These are phyloP conservation scores for Ceriops decandra DNA, from an alignment of 345 rosid species.

Conservation along the genomic window DNA sequence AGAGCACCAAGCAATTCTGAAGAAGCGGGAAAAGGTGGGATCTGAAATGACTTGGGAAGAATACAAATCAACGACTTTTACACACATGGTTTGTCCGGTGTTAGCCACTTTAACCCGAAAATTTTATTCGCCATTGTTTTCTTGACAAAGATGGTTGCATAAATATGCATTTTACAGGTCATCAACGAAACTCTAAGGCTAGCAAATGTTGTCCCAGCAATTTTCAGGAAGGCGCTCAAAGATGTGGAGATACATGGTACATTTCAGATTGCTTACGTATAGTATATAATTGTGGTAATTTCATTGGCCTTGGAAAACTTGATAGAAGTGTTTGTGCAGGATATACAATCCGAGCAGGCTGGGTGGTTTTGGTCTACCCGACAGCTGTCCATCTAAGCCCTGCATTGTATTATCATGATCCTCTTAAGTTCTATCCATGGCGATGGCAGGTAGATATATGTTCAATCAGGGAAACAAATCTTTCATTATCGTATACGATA, in stretches of 20 bases:
- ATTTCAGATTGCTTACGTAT: not conserved
- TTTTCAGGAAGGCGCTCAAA: conserved; percentile 36
- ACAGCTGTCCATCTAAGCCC: conserved; percentile 23
- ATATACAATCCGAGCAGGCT: conserved; percentile 37
- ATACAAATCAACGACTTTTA: too few relatives aligned
- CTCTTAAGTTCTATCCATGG: conserved; percentile 30
- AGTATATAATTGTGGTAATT: too few relatives aligned
- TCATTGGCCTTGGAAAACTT: too few relatives aligned
- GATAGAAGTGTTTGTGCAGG: conserved; percentile 14
- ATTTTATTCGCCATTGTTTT: too few relatives aligned
- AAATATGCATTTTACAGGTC: conserved; percentile 21
- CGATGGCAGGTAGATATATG: conserved; percentile 22
- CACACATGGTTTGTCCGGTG: too few relatives aligned
- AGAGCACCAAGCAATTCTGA: too few relatives aligned
- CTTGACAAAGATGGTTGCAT: not conserved
- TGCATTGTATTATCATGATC: conserved; percentile 11
- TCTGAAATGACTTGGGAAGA: too few relatives aligned
- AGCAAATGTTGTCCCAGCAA: conserved; percentile 24
- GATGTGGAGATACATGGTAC: conserved; percentile 39
- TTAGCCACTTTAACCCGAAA: not conserved
- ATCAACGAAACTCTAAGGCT: conserved; percentile 45
- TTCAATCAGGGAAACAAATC: too few relatives aligned
- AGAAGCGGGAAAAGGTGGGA: too few relatives aligned
- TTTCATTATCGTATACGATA: not conserved
- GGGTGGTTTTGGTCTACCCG: conserved; percentile 20